Percentiles rank a stretch among this genome's conserved stretches.
Evolutionary conservation across 352 stramenopile genomes (phyloP).

Genomic region (Phytopythium mirpurense): DNA sequence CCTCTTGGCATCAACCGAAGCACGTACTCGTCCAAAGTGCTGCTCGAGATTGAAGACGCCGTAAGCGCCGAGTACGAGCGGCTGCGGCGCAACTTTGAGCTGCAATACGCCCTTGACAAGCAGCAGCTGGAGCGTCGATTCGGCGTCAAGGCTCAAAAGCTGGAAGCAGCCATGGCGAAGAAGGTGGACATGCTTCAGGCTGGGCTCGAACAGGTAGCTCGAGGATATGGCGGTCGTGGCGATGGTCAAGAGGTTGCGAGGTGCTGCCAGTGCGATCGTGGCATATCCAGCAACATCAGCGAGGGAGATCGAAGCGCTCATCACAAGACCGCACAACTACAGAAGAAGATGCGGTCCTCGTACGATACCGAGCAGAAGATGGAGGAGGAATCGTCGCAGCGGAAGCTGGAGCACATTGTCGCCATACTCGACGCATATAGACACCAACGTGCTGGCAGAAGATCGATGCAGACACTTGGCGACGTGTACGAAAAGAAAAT

Average conservation of each 20-base stretch:
- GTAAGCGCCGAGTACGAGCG: constrained; percentile 35
- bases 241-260: neutral
- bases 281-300: neutral
- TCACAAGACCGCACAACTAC: neutral
- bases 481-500: neutral
- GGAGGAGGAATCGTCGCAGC: neutral
- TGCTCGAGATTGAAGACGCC: constrained; percentile 47
- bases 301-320: neutral
- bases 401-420: constrained; percentile 1
- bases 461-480: too few species aligned
- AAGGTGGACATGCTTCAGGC: constrained; percentile 52
- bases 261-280: neutral
- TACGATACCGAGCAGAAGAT: neutral
- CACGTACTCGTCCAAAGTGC: constrained; percentile 20
- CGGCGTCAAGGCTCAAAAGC: constrained; percentile 11
- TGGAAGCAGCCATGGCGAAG: constrained; percentile 27
- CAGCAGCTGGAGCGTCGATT: constrained; percentile 20
- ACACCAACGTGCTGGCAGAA: neutral
- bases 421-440: neutral
- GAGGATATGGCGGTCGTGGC: neutral
- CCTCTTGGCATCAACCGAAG: constrained; percentile 4
- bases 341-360: neutral
- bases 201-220: constrained; percentile 20
- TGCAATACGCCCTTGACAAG: constrained; percentile 25
- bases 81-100: constrained; percentile 33